Evolutionary conservation across 805 yeast genomes (phyloP).

Genomic region (Torulaspora indica): DNA sequence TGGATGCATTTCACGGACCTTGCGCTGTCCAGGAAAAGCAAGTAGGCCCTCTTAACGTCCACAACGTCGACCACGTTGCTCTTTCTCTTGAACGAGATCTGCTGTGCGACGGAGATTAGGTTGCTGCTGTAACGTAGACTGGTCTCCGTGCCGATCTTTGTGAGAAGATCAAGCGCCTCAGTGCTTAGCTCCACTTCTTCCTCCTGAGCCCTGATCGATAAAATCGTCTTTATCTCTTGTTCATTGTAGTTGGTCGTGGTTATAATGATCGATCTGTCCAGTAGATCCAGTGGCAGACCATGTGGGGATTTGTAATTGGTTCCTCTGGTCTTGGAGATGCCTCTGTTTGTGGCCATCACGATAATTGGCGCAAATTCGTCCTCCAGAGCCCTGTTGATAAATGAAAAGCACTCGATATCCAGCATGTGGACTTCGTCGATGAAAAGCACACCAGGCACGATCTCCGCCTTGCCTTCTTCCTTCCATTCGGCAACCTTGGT

Average conservation of each 20-base stretch:
- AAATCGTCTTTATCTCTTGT: constrained; percentile 81
- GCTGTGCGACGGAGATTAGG: constrained; percentile 83
- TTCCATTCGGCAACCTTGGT: constrained; percentile 97
- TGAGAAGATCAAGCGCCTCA: constrained; percentile 81
- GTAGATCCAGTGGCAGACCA: constrained; percentile 92
- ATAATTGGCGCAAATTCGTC: constrained; percentile 96
- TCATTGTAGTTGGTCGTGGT: constrained; percentile 74
- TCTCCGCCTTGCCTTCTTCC: constrained; percentile 98
- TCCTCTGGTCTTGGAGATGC: constrained; percentile 89
- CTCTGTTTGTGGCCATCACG: constrained; percentile 97
- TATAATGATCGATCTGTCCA: constrained; percentile 89
- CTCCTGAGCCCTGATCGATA: constrained; percentile 85
- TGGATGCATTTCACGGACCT: constrained; percentile 85
- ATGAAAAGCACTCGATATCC: constrained; percentile 94
- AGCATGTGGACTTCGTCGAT: constrained; percentile 98
- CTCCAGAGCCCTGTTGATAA: constrained; percentile 91
- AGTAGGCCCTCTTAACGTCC: constrained; percentile 83
- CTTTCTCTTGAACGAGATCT: constrained; percentile 79
- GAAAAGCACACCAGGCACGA: constrained; percentile 94
- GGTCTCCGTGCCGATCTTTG: constrained; percentile 86
- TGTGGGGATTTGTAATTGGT: constrained; percentile 92
- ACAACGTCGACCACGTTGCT: constrained; percentile 58
- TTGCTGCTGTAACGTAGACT: constrained; percentile 90
- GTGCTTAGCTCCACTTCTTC: constrained; percentile 82
- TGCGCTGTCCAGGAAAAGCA: constrained; percentile 80